Evolutionary conservation across 495 filamentous ascomycete genomes (phyloP).

Genomic region (Aspergillus heteromorphus): DNA sequence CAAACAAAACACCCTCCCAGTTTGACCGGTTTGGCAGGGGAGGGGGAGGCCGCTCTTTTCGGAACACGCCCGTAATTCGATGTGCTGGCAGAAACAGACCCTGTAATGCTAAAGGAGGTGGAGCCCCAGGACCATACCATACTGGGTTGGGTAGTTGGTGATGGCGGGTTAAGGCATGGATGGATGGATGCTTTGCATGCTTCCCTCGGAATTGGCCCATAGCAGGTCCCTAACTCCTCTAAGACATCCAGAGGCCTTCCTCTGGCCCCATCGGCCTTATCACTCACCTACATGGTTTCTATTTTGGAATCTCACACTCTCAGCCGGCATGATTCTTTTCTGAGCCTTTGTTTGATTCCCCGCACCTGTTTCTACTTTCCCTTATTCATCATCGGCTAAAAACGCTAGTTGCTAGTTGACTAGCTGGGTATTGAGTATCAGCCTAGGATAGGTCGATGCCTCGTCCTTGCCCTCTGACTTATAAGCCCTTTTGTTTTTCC

Average conservation of each 20-base stretch:
- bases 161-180: neutral
- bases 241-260: neutral
- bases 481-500: neutral
- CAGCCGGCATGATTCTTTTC: neutral
- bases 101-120: neutral
- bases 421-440: neutral
- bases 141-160: neutral
- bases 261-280: neutral
- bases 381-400: neutral
- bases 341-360: neutral
- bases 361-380: neutral
- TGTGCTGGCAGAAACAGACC: conserved; percentile 3
- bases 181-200: neutral
- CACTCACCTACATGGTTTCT: neutral
- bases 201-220: neutral
- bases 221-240: neutral
- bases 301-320: neutral
- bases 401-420: neutral
- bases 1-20: neutral
- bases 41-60: neutral
- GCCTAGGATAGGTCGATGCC: neutral
- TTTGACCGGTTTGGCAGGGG: neutral
- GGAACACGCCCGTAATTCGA: neutral
- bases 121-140: neutral
- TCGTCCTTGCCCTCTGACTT: neutral